These are phyloP conservation scores for Pigoraptor vietnamica DNA, from an alignment of 78 protist genomes.

Conservation along the genomic window DNA sequence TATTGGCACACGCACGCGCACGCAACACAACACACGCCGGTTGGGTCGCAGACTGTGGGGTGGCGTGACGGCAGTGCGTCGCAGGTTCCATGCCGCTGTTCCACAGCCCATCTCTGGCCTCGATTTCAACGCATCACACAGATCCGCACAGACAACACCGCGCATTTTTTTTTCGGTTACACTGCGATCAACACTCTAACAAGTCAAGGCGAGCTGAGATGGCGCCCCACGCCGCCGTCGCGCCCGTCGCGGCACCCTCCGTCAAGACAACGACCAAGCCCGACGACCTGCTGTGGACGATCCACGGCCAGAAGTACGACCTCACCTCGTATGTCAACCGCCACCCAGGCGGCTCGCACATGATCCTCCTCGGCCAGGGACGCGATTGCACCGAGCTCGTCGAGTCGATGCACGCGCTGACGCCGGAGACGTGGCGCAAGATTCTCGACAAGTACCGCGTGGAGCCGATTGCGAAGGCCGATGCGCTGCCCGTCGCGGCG, in stretches of 20 bases:
- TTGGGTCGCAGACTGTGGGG: too few species aligned
- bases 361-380: neutral
- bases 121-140: too few species aligned
- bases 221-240: neutral
- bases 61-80: too few species aligned
- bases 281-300: neutral
- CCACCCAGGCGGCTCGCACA: neutral
- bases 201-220: too few species aligned
- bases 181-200: too few species aligned
- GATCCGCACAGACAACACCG: too few species aligned
- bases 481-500: neutral
- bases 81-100: too few species aligned
- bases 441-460: neutral
- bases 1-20: too few species aligned
- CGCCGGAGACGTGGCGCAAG: neutral
- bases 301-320: slow-evolving; percentile 5
- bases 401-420: neutral
- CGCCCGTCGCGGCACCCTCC: neutral
- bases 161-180: too few species aligned
- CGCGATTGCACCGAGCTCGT: neutral
- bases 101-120: too few species aligned
- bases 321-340: neutral
- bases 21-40: too few species aligned
- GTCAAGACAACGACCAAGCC: neutral
- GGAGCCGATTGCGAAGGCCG: neutral